A percentile compares a stretch with the other conserved stretches of the same genome.
phyloP scores from a whole-genome alignment of 1,284 basidiomycete species.

The Rhodotorula sp. region DNA sequence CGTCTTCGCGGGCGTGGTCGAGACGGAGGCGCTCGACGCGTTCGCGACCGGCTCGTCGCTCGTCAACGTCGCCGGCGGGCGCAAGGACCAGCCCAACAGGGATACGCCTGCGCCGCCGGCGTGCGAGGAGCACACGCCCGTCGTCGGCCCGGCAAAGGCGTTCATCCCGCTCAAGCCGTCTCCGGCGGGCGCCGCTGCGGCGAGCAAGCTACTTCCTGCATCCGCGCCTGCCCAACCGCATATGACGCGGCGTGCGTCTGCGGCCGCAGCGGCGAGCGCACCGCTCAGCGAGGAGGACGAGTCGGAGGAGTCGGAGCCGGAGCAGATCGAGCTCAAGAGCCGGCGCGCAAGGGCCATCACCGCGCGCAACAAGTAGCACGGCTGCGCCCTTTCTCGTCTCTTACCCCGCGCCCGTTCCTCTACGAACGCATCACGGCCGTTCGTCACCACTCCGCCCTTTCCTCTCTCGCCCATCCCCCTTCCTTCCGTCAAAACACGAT shows the following conservation, averaged over 20 bases:
- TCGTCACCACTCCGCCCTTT: not conserved
- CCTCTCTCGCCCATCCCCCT: not conserved
- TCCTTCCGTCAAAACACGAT: not conserved
- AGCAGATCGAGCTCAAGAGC: constrained; percentile 24
- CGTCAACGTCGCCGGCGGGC: not conserved
- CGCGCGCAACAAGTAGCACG: not conserved
- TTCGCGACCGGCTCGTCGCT: not conserved
- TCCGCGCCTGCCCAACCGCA: not conserved
- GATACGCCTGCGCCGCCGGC: not conserved
- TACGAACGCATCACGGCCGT: not conserved
- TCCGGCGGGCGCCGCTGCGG: not conserved
- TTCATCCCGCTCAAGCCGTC: not conserved
- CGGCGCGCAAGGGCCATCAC: constrained; percentile 28
- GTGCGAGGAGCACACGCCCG: not conserved
- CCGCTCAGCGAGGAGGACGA: not conserved
- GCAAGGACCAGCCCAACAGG: not conserved
- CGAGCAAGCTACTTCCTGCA: not conserved
- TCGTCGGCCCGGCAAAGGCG: not conserved
- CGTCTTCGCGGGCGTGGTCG: not conserved
- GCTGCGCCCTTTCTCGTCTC: not conserved
- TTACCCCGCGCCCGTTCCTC: not conserved
- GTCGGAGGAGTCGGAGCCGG: constrained; percentile 21
- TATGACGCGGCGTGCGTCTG: not conserved
- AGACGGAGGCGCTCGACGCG: not conserved
- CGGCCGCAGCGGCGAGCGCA: not conserved